Base-by-base conservation (phyloP, 768 basidiomycete species). In the Rhodotorula toruloides region DNA sequence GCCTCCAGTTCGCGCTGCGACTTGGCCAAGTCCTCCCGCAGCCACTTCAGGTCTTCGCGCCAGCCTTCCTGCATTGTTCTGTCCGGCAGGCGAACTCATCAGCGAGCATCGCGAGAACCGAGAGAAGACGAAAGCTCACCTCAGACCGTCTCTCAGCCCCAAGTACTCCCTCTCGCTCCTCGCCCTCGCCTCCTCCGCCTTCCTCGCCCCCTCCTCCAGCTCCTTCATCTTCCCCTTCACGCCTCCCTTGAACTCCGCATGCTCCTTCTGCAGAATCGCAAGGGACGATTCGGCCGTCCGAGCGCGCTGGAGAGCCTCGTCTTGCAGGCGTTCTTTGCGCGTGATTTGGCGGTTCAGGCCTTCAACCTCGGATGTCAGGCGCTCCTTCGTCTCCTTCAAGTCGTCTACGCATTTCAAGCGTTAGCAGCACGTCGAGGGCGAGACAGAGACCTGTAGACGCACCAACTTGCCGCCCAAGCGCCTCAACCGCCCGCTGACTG, bases 231-330 rank as follows among this genome's bases (percentile, higher is more conserved):
- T 79, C 75, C 87, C 87, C 77, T 91, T 91, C 14, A 86, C 84
- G 19, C 83, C 82, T 4, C 84, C 77, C 3, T 86, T 85, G 74
- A 90, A 88, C 22, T 81, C 78, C 77, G 90, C 90, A 71, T 91
- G 83, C 69, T 87, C 86, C 5, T 82, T 72, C 77, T 87, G 90
- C 13, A 91, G 80, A 27, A 82, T 72, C 8, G 83, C 76, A 5
- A 87, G 85, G 73, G 90, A 87, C 1, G 85, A 81, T 76, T 93
- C 91, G 8, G 91, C 91, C 74, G 89, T 88, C 47, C 90, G 84
- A 25, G 90, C 90, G 10, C 91, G 85, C 70, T 89, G 88, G 39
- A 91, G 82, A 21, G 89, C 88, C 81, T 93, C 91, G 78, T 92
- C 91, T 67, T 91, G 77, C 60, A 91, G 73, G 68, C 91, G 81